Percentiles rank a stretch among this genome's conserved stretches.
Conservation (phyloP, 139 green algal genomes). For the Tetratostichococcus sp. region DNA sequence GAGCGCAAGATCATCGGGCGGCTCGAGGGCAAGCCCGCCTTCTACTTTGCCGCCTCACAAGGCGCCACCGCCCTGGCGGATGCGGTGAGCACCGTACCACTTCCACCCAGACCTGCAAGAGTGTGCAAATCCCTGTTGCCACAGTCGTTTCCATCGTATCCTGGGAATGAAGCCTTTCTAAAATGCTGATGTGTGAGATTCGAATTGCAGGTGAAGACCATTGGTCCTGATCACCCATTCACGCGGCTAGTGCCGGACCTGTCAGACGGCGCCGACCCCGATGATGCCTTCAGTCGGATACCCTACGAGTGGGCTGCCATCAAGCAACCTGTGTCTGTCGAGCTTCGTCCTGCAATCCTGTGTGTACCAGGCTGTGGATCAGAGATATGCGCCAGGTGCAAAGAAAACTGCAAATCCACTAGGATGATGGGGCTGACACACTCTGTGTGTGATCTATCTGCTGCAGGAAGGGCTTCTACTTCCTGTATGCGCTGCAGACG, state of each 20-base stretch:
- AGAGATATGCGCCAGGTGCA: too few relatives aligned
- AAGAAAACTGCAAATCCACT: too few relatives aligned
- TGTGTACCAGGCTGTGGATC: too few relatives aligned
- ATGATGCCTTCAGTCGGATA: constrained; percentile 78
- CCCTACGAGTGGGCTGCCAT: constrained; percentile 37
- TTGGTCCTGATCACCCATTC: constrained; percentile 47
- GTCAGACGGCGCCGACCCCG: constrained; percentile 70
- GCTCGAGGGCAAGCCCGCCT: constrained; percentile 52
- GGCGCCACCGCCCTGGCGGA: constrained; percentile 9
- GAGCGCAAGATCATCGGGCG: constrained; percentile 81
- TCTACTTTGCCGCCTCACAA: constrained; percentile 36
- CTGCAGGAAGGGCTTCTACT: constrained; percentile 76
- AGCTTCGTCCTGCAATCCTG: too few relatives aligned
- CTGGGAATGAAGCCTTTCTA: too few relatives aligned
- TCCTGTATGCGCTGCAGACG: constrained; percentile 75
- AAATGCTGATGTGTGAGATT: too few relatives aligned
- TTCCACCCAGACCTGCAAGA: too few relatives aligned
- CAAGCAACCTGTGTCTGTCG: too few relatives aligned
- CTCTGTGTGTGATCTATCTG: too few relatives aligned
- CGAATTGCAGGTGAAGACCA: constrained; percentile 27
- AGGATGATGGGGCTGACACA: too few relatives aligned
- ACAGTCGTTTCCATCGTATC: too few relatives aligned
- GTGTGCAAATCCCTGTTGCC: too few relatives aligned
- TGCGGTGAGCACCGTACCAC: background rate
- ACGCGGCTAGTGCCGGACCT: constrained; percentile 56